Base-by-base conservation (phyloP, 352 stramenopile genomes). In the Phytophthora citrophthora region DNA sequence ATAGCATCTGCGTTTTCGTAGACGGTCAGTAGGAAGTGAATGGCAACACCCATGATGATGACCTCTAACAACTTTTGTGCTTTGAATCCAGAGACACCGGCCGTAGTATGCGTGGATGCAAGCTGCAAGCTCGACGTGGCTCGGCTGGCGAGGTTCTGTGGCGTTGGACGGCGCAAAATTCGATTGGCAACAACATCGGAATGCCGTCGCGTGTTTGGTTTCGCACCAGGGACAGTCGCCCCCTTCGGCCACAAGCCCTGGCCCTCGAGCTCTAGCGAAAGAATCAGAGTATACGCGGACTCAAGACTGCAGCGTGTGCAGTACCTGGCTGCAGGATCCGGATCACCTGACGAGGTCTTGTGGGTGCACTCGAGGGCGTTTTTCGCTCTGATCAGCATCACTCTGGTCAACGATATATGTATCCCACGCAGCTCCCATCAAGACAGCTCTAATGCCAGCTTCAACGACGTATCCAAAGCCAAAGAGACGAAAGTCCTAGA, bases 1-100 rank as follows among this genome's bases (percentile, higher is more conserved):
- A 93, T 64, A 89, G 78, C 29, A 88, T 93, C 20, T 93, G 84
- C 62, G 73, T 91, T 47, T 89, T 91, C 10, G 70, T 77, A 15
- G 70, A 82, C 54, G 78, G 81, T 89, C 52, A 24, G 47, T 16
- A 44, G 13, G 6, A 24, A 29, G 29, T 32, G 18, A 8, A 24
- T 10, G 10, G 10, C 32, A 16, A 1, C 10, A 16, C 29, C 1
- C 10, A 32, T 9, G 6, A 32, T 32, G 27, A 32, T 9, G 27
- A 20, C 10, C 27, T 32, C 27, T 32, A 32, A 32, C 27, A 7
- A 9, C 27, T 32, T 32, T 32, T 32, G 27, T 26, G 50, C 11
- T 26, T 49, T 13, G 15, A 26, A 39, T 15, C 15, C 47, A 89
- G 83, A 78, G 23, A 62, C 56, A 3, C 80, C 81, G 0, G 71